Percentiles rank a stretch among this genome's conserved stretches.
phyloP scores from a whole-genome alignment of 2,329 filamentous ascomycete genomes.

The Microdochium bolleyi region DNA sequence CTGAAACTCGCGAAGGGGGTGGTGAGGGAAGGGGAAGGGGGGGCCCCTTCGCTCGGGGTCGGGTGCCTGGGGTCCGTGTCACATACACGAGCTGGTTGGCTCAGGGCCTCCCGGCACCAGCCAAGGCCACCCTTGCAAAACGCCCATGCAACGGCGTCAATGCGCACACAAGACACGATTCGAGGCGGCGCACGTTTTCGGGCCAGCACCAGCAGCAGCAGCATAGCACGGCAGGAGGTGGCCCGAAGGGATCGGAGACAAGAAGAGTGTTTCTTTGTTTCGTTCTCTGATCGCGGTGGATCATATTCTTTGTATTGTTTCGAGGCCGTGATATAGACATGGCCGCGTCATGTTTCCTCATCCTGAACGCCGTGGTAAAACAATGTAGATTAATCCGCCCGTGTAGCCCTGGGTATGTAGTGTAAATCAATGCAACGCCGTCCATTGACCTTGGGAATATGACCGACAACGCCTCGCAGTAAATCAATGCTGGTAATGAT shows the following conservation, averaged over 20 bases:
- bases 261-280: not conserved
- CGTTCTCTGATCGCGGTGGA: not conserved
- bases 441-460: not conserved
- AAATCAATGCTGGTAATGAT: not conserved
- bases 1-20: no score
- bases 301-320: not conserved
- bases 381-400: not conserved
- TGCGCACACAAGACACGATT: no score
- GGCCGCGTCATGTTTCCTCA: not conserved
- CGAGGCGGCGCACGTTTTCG: no score
- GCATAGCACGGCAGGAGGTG: no score
- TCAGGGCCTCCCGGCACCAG: not conserved
- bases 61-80: not conserved
- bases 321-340: not conserved
- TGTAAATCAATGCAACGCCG: not conserved
- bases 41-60: not conserved
- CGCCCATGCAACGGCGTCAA: no score
- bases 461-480: not conserved
- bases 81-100: not conserved
- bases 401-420: not conserved
- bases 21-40: no score
- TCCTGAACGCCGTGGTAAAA: not conserved
- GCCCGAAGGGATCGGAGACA: no score
- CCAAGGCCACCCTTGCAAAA: no score
- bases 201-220: no score